phyloP scores from a whole-genome alignment of 2,329 filamentous ascomycete genomes.

The Ophiostoma australiae region DNA sequence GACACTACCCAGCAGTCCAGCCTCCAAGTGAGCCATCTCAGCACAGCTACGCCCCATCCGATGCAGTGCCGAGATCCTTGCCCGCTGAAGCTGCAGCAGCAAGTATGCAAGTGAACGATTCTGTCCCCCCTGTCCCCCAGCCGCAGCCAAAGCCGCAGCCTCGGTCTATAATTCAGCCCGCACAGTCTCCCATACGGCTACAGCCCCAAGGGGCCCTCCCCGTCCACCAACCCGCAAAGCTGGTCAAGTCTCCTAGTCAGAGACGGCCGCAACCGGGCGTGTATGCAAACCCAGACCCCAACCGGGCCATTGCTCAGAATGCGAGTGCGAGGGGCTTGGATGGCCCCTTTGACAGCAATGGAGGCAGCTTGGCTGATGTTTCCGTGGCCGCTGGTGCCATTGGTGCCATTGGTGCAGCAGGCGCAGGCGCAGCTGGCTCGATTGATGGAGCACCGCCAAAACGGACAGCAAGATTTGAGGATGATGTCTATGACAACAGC shows the following conservation, averaged over 20 bases:
- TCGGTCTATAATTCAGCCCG: not conserved
- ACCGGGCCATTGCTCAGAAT: not conserved
- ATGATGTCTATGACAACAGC: slow-evolving; percentile 32
- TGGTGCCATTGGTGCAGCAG: slow-evolving; percentile 14
- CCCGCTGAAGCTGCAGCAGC: slow-evolving; percentile 5
- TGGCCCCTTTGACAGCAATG: not conserved
- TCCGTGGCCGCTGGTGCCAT: not conserved
- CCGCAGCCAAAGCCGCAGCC: not conserved
- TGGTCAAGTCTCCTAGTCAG: slow-evolving; percentile 28
- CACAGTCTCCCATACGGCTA: not conserved
- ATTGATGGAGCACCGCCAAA: not conserved
- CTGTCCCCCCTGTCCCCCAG: not conserved
- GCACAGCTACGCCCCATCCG: slow-evolving; percentile 18
- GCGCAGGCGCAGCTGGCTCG: slow-evolving; percentile 18
- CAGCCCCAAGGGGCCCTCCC: not conserved
- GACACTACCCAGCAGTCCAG: slow-evolving; percentile 31
- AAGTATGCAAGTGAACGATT: not conserved
- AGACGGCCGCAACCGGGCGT: slow-evolving; percentile 21
- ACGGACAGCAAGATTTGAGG: slow-evolving; percentile 30
- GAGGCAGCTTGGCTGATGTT: not conserved
- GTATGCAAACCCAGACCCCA: slow-evolving; percentile 17
- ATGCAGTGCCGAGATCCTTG: slow-evolving; percentile 15
- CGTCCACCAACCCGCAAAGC: slow-evolving; percentile 25
- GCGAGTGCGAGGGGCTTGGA: not conserved
- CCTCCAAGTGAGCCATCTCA: slow-evolving; percentile 12